Percentiles rank a stretch among this genome's conserved stretches.
Conservation (phyloP, 1,284 basidiomycete species). For the Waitea zeae region DNA sequence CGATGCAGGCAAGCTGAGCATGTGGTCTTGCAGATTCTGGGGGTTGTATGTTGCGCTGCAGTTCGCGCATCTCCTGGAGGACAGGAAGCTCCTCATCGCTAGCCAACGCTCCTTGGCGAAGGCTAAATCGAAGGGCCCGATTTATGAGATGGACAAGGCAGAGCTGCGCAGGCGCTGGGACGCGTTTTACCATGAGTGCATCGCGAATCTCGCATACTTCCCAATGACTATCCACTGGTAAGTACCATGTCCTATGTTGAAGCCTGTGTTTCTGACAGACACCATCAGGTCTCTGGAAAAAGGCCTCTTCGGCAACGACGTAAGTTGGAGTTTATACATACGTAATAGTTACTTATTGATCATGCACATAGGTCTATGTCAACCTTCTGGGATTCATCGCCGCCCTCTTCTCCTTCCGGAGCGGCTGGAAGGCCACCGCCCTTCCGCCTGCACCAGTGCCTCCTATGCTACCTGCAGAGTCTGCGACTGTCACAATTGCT, state of each 20-base stretch:
- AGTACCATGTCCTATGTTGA: slow-evolving; percentile 11
- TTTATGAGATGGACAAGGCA: slow-evolving; percentile 27
- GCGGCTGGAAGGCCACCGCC: slow-evolving; percentile 61
- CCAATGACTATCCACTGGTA: slow-evolving; percentile 77
- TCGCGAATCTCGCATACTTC: slow-evolving; percentile 60
- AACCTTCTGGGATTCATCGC: slow-evolving; percentile 41
- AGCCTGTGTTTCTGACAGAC: neutral
- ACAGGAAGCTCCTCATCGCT: slow-evolving; percentile 35
- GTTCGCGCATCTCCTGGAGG: slow-evolving; percentile 52
- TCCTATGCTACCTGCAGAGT: slow-evolving; percentile 9
- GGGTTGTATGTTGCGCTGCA: slow-evolving; percentile 58
- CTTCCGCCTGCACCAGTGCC: slow-evolving; percentile 15
- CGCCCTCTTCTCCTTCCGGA: slow-evolving; percentile 46
- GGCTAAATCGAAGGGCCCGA: slow-evolving; percentile 30
- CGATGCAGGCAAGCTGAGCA: slow-evolving; percentile 26
- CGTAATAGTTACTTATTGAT: no score
- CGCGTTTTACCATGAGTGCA: slow-evolving; percentile 54
- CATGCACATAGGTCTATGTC: no score
- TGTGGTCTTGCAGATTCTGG: slow-evolving; percentile 70
- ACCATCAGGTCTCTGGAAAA: slow-evolving; percentile 42
- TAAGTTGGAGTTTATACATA: no score
- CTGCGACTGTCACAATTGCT: no score
- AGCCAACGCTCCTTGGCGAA: slow-evolving; percentile 38
- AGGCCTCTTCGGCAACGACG: slow-evolving; percentile 49
- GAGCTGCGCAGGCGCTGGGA: slow-evolving; percentile 45